phyloP scores from a whole-genome alignment of 352 stramenopile species.

The Pilasporangium apinafurcum region DNA sequence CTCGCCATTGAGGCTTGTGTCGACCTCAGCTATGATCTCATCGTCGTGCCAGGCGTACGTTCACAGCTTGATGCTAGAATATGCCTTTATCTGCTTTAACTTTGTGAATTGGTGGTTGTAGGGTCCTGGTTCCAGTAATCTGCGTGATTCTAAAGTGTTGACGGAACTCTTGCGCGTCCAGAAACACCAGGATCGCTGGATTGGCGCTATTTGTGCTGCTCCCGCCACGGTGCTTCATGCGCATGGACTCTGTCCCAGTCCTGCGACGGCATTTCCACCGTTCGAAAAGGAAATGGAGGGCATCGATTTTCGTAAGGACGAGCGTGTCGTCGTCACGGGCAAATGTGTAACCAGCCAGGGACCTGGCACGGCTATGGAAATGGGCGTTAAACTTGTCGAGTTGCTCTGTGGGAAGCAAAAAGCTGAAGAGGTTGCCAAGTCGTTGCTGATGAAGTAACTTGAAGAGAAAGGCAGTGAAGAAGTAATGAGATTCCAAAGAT shows the following conservation, averaged over 20 bases:
- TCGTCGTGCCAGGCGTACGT: slow-evolving; percentile 59
- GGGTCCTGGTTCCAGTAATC: slow-evolving; percentile 45
- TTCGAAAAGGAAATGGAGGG: slow-evolving; percentile 61
- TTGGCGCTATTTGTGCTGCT: slow-evolving; percentile 73
- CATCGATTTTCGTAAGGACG: slow-evolving; percentile 30
- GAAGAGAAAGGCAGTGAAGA: not conserved
- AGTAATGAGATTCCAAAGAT: not conserved
- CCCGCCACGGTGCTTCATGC: slow-evolving; percentile 62
- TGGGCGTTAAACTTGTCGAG: slow-evolving; percentile 79
- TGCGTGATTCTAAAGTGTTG: slow-evolving; percentile 60
- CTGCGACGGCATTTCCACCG: slow-evolving; percentile 58
- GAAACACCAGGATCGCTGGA: slow-evolving; percentile 51
- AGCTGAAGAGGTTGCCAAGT: slow-evolving; percentile 51
- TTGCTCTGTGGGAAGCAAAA: slow-evolving; percentile 59
- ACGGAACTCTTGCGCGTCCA: slow-evolving; percentile 56
- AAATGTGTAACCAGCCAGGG: slow-evolving; percentile 79
- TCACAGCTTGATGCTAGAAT: not conserved
- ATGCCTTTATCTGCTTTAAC: not conserved
- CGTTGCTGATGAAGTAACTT: slow-evolving; percentile 28
- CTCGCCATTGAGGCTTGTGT: slow-evolving; percentile 51
- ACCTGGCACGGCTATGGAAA: slow-evolving; percentile 72
- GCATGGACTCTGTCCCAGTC: slow-evolving; percentile 47
- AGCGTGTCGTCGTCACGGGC: slow-evolving; percentile 59
- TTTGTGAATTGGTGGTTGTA: not conserved
- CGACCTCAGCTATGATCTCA: slow-evolving; percentile 53